These are phyloP conservation scores for Aureoboletus auriporus DNA, from an alignment of 768 basidiomycete genomes.

Conservation along the genomic window DNA sequence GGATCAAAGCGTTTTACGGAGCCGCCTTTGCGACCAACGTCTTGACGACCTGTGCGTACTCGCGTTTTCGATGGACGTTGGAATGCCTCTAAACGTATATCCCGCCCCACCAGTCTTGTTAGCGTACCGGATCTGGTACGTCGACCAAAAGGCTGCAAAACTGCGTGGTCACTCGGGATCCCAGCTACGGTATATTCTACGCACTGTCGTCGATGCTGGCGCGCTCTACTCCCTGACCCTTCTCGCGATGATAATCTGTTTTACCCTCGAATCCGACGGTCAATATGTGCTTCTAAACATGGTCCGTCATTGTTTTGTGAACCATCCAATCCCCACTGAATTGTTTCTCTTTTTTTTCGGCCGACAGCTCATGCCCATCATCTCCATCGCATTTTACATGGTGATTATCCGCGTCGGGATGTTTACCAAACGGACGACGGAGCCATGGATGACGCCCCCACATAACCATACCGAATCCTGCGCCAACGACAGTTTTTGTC, in stretches of 20 bases:
- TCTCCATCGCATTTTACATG: slow-evolving; percentile 14
- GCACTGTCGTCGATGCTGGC: slow-evolving; percentile 5
- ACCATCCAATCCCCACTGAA: too few relatives aligned
- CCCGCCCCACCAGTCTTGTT: not conserved
- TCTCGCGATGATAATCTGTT: not conserved
- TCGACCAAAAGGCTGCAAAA: not conserved
- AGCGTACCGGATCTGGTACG: slow-evolving; percentile 6
- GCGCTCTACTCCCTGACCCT: slow-evolving; percentile 7
- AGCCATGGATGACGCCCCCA: not conserved
- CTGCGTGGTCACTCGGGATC: not conserved
- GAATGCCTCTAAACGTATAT: not conserved
- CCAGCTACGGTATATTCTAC: not conserved
- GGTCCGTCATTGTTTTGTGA: not conserved
- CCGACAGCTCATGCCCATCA: slow-evolving; percentile 4
- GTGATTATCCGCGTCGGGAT: slow-evolving; percentile 6
- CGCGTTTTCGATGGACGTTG: not conserved
- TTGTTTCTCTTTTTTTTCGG: too few relatives aligned
- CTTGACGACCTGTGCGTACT: slow-evolving; percentile 7
- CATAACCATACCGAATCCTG: too few relatives aligned
- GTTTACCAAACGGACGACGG: not conserved
- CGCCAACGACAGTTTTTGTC: not conserved
- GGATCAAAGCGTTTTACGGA: slow-evolving; percentile 8
- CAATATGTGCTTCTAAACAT: slow-evolving; percentile 11
- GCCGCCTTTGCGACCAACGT: slow-evolving; percentile 5
- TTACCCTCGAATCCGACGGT: not conserved